Base-by-base conservation (phyloP, 176 grass and related monocot species). In the Lolium multiflorum region DNA sequence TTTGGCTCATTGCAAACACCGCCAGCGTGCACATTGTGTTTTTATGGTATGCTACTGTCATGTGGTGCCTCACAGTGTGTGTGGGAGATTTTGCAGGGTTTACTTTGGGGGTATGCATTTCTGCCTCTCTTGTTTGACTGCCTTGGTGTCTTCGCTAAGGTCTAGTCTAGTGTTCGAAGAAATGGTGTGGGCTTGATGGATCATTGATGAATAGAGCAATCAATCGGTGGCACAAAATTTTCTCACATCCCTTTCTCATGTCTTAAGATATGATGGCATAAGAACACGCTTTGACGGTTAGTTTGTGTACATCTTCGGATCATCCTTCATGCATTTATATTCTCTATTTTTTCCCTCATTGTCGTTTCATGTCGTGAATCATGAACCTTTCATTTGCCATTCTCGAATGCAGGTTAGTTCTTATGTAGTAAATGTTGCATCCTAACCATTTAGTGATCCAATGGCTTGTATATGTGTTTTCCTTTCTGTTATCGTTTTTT, bases 401-500 rank as follows among this genome's bases (percentile, higher is more conserved):
- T 82, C 21, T 77, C 5, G 16, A 48, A 52, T 82, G 16, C 47
- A 81, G 25, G 10, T 64, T 75, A 17, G 13, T 26, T 25, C 28
- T 46, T 62, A 11, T 43, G 67, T 64, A 63, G 18, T 72, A 81
- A 81, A 41, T 78, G 81, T 38, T 14, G 76, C 24, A 37, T 83
- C 13, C 18, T 59, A 88, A 7, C 31, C 31, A 35, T 78, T 83
- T 78, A 62, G 43, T 44, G 44, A 43, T 62, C 9, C 68, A 46
- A n/a, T 64, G 18, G 20, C 4, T 22, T 49, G 9, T 55, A 55
- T 83, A 52, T 63, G 4, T 52, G 54, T 80, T 46, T 26, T 4
- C 9, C 15, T 6, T 13, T 43, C 11, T 18, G 0, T 50, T 77
- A 44, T 3, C 9, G 14, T 35, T 16, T 60, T 63, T 54, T 47